phyloP scores from a whole-genome alignment of 2,329 filamentous ascomycete genomes.

The Uncinocarpus reesii region DNA sequence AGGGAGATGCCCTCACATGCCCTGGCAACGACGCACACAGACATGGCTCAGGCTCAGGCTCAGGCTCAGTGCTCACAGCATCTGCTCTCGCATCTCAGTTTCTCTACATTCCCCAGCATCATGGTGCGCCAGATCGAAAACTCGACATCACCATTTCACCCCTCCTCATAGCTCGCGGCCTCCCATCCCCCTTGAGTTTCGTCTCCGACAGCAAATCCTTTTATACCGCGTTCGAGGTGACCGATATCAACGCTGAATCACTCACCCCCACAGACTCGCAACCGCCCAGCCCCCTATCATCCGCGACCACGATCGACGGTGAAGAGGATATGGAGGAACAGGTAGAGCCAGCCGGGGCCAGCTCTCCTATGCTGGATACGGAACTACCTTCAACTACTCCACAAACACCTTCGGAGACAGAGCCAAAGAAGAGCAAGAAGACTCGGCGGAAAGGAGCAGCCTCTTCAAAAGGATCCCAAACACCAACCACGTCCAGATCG shows the following conservation, averaged over 20 bases:
- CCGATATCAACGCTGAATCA: slow-evolving; percentile 15
- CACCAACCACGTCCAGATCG: slow-evolving; percentile 21
- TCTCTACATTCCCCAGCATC: slow-evolving; percentile 14
- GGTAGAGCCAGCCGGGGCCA: background rate
- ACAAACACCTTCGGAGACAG: background rate
- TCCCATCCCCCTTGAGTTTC: slow-evolving; percentile 12
- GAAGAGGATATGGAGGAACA: slow-evolving; percentile 9
- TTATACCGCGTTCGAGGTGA: slow-evolving; percentile 20
- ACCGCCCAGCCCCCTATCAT: slow-evolving; percentile 9
- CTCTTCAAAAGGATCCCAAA: no score
- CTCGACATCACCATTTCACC: slow-evolving; percentile 13
- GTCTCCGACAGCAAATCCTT: slow-evolving; percentile 19
- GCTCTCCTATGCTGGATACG: background rate
- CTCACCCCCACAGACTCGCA: slow-evolving; percentile 11
- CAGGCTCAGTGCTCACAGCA: slow-evolving; percentile 6
- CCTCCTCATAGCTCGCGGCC: slow-evolving; percentile 13
- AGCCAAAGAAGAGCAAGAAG: background rate
- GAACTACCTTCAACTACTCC: background rate
- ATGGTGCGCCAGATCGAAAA: slow-evolving; percentile 7
- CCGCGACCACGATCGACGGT: slow-evolving; percentile 1
- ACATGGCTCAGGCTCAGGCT: slow-evolving; percentile 8
- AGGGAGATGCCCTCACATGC: slow-evolving; percentile 18
- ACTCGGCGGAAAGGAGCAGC: slow-evolving; percentile 23
- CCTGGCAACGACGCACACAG: background rate
- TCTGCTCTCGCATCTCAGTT: slow-evolving; percentile 10